Evolutionary conservation across 345 rosid species (phyloP).

Genomic region (Eucalyptus virginea): DNA sequence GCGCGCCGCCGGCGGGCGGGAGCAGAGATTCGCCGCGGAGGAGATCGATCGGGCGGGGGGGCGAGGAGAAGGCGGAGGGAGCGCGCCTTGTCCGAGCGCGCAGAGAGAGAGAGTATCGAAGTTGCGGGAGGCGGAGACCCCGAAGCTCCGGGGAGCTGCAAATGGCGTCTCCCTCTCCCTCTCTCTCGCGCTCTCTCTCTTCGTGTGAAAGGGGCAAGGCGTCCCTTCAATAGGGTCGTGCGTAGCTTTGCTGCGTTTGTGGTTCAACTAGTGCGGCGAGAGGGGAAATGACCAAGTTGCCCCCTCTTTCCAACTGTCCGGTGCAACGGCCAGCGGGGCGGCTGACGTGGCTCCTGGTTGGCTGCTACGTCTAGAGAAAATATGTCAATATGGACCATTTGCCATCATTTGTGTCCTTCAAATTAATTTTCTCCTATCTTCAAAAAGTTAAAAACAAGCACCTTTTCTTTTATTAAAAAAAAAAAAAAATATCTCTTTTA

Average conservation of each 20-base stretch:
- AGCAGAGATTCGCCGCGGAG: not conserved
- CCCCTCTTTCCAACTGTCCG: not conserved
- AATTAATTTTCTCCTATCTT: not conserved
- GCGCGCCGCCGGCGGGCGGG: not conserved
- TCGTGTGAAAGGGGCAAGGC: not conserved
- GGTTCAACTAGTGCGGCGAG: not conserved
- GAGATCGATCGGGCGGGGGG: not conserved
- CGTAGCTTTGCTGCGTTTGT: not conserved
- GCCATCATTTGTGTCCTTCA: not conserved
- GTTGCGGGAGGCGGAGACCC: constrained; percentile 16
- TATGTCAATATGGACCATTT: not conserved
- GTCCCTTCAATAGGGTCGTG: not conserved
- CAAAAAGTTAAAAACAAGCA: not conserved
- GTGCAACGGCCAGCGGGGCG: not conserved
- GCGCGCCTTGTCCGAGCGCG: not conserved
- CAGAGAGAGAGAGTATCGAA: not conserved
- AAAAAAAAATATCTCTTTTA: not conserved
- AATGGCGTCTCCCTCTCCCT: not conserved
- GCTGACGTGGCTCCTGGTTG: not conserved
- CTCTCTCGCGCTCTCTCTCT: not conserved
- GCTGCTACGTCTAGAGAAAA: not conserved
- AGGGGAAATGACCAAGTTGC: not conserved
- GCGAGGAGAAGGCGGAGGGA: not conserved
- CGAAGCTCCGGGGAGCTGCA: not conserved
- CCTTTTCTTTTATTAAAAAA: not conserved